Base-by-base conservation (phyloP, 1,284 basidiomycete species). In the Phlebopus sp. region DNA sequence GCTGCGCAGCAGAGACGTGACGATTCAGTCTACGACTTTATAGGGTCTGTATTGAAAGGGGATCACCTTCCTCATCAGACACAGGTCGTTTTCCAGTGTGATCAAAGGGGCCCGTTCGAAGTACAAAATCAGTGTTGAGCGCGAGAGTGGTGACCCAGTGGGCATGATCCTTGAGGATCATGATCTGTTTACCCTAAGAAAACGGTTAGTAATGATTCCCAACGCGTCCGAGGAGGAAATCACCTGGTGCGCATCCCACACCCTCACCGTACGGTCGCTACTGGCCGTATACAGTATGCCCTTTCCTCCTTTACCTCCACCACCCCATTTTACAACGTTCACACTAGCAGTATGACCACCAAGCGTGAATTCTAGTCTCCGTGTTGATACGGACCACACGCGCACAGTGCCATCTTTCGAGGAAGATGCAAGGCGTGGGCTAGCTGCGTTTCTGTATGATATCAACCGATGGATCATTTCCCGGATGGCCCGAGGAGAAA, bases 131-230 rank as follows among this genome's bases (percentile, higher is more conserved):
- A 13, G 95, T 97, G 61, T 93, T 96, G 47, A 99, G 78, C 2
- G 96, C 87, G 40, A 99, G 82, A 0, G 95, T 98, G 38, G 95
- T 99, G 17, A 99, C 96, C 96, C 95, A 98, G 64, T 99, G 97
- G 0, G 95, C 95, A 60, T 99, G 97, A 55, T 97, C 94, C 67
- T 89, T 92, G 23, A 99, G 74, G 1, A 85, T 86, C 77, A 86
- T 76, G 40, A 90, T 60, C 37, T 74, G 75, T 56, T 73, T 78
- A 0, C 85, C 87, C 82, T 86, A 46, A 23, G n/a, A 49, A 43
- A 21, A 44, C 44, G 21, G 36, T 59, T 42, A 64, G 48, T 14
- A 32, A 17, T 7, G 42, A 35, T 13, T 37, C 42, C 31, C 30
- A 23, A 25, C 35, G 2, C 5, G 15, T 13, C 15, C 36, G 45